Evolutionary conservation across 805 yeast species (phyloP), one percentile per base, ranked within the genome.

Genomic region (Clavispora vitiphila): DNA sequence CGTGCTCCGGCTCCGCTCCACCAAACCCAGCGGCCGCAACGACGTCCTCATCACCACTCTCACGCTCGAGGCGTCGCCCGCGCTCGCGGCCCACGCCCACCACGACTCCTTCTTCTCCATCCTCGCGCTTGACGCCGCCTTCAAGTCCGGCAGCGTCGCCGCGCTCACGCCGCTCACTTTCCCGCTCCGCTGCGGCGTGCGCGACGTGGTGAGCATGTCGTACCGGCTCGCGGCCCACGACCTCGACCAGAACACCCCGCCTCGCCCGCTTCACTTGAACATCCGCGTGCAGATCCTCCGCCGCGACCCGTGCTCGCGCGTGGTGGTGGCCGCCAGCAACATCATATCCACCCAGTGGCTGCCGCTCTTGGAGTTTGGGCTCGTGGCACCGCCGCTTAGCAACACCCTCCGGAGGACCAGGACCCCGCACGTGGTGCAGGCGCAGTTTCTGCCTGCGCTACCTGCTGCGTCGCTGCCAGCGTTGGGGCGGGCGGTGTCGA

Each of bases 21-120:
- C 76, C 7, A 71, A 69, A 43, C 71, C 79, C 5, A 74, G 76
- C 5, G 76, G 78, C 8, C 60, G 72, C 34, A 63, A 66, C 47
- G 68, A 69, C 41, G 52, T 67, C 3, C 49, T 77, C 1, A 54
- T 77, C n/a, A 69, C 78, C 1, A 71, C 77, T 1, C 55, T 77
- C 35, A 76, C 71, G 40, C 56, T 77, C 9, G 79, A 74, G 43
- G 60, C 71, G 2, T 66, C 79, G 1, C 74, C 71, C 3, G 70
- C 58, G 25, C 56, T 76, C 12, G 9, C 10, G 24, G 29, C 21
- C 25, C 14, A 15, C 26, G n/a, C 11, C 36, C 16, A 27, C 31
- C 19, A 24, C 23, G 8, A 39, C 15, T 11, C 42, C 19, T 56
- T 53, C 43, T 39, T 25, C 32, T 56, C 60, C 41, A 49, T 65